phyloP scores from a whole-genome alignment of 495 filamentous ascomycete genomes.

The Echria macrotheca region DNA sequence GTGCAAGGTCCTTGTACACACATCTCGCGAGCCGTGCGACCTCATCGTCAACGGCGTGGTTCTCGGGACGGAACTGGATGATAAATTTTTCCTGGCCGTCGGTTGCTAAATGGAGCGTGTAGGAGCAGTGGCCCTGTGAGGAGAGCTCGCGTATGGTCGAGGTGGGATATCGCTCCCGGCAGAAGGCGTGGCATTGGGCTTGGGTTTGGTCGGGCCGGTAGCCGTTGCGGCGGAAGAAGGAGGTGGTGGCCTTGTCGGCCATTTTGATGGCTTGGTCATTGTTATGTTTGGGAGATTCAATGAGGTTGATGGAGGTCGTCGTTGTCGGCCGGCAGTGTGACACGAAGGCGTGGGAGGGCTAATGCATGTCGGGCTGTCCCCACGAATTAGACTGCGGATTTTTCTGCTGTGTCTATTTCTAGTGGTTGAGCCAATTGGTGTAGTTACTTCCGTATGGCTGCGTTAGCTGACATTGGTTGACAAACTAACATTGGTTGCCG shows the following conservation, averaged over 20 bases:
- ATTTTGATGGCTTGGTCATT: too few species aligned
- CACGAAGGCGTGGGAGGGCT: too few species aligned
- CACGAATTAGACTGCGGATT: too few species aligned
- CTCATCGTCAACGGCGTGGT: slow-evolving; percentile 36
- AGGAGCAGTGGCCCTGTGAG: slow-evolving; percentile 50
- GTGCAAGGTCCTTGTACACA: too few species aligned
- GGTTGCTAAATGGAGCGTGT: slow-evolving; percentile 37
- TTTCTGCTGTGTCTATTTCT: too few species aligned
- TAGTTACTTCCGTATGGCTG: too few species aligned
- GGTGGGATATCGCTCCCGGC: not conserved
- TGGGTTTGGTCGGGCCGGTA: slow-evolving; percentile 1
- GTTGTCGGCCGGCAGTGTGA: too few species aligned
- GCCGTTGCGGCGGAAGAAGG: slow-evolving; percentile 16
- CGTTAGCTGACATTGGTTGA: too few species aligned
- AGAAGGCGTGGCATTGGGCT: not conserved
- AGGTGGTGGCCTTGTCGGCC: not conserved
- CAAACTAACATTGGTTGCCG: too few species aligned
- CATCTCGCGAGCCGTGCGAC: slow-evolving; percentile 32
- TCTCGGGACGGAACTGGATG: slow-evolving; percentile 47
- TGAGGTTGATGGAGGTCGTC: not conserved
- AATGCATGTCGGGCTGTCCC: too few species aligned
- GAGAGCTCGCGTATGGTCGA: slow-evolving; percentile 21
- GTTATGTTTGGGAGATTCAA: not conserved
- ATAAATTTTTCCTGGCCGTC: too few species aligned
- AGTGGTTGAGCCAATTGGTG: too few species aligned